Evolutionary conservation across 805 yeast species (phyloP), one percentile per base, ranked within the genome.

Genomic region (Sugiyamaella valdiviana): DNA sequence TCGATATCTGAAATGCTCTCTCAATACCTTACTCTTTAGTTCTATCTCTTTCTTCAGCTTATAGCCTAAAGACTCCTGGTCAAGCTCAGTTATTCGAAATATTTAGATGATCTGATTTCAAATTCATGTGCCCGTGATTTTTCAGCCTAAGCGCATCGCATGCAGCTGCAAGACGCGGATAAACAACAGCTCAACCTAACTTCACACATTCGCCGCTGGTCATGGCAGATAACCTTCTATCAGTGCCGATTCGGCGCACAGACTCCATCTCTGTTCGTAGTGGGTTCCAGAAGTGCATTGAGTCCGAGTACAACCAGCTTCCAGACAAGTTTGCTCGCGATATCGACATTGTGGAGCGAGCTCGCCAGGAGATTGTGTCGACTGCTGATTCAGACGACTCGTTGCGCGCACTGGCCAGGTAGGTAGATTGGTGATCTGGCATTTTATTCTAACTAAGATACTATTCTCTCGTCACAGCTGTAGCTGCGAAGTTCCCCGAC

Each of bases 401-500:
- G 6, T 21, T 56, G 14, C 37, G 44, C 24, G 20, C 23, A 5
- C 39, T 54, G 16, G 26, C 42, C 39, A 35, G 47, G 49, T 49
- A 45, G 3, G 52, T 32, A 15, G 2, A 3, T 22, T 5, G 7
- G 10, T n/a, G 19, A 6, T 37, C 17, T 19, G 9, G 9, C 36
- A 10, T 15, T 3, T 17, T 17, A 10, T 19, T 3, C 15, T 46
- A 20, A 26, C 15, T 24, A 21, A 67, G 40, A 20, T 61, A 61
- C 48, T 57, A 52, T 32, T 52, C 49, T 1, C 54, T 59, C 36
- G 16, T 61, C 15, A 35, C 39, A 3, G 43, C 39, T 17, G 38
- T 59, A 21, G 41, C 43, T 3, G 21, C 64, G 42, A 85, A 83
- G 59, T 83, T 90, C 51, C 88, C 93, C 0, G 70, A 71, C 23